Percentiles rank a stretch among this genome's conserved stretches.
Evolutionary conservation across 352 stramenopile species (phyloP).

Genomic region (Pythium guiyangense): DNA sequence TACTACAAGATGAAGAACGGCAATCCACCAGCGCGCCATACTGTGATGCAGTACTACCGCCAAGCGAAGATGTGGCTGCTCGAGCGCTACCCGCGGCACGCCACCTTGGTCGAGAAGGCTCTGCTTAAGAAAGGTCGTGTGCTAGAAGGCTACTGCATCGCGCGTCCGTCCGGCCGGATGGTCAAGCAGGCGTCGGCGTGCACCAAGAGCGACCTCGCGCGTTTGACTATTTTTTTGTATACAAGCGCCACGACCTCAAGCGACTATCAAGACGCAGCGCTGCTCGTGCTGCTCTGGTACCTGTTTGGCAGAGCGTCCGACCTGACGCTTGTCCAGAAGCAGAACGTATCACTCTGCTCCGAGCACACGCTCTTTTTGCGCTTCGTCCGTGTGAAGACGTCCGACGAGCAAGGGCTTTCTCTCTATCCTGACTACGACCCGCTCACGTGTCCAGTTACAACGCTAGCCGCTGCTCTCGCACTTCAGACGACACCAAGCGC

Average conservation of each 20-base stretch:
- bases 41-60: too few relatives aligned
- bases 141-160: too few relatives aligned
- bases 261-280: slow-evolving; percentile 19
- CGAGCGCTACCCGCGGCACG: too few relatives aligned
- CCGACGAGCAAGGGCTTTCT: background rate
- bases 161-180: too few relatives aligned
- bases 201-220: background rate
- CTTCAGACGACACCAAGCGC: background rate
- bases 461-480: background rate
- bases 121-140: too few relatives aligned
- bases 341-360: slow-evolving; percentile 8
- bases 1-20: background rate
- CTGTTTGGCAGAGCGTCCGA: slow-evolving; percentile 11
- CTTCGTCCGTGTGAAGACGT: background rate
- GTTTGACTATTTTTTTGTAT: background rate
- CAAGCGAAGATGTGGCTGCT: too few relatives aligned
- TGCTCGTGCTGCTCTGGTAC: slow-evolving; percentile 15
- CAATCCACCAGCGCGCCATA: too few relatives aligned
- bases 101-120: too few relatives aligned
- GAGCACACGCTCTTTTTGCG: slow-evolving; percentile 12
- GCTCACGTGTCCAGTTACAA: background rate
- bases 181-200: too few relatives aligned
- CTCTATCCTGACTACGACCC: background rate
- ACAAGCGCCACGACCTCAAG: background rate
- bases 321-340: slow-evolving; percentile 11